Evolutionary conservation across 805 yeast species (phyloP), one percentile per base, ranked within the genome.

Genomic region (Candida boidinii): DNA sequence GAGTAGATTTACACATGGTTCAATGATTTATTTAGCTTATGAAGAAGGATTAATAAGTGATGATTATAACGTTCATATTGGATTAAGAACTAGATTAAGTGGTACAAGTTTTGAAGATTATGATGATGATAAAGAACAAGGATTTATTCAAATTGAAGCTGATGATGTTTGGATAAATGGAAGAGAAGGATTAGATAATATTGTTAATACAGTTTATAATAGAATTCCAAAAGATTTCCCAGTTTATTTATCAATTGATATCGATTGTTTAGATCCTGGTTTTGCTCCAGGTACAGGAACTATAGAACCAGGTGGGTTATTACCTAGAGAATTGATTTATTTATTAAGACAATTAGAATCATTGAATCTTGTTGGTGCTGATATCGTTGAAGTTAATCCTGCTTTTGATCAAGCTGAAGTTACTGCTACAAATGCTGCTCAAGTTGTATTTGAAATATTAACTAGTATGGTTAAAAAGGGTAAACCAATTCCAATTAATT

Each of bases 11-110:
- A 84, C 82, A 26, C 94, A 84, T 49, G 94, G 94, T 5, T 77
- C 92, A 6, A 81, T 84, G 88, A 64, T 84, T 24, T 83, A 92
- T 92, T 69, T 78, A 66, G 90, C 90, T 6, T 54, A 58, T 34
- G 64, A 78, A 37, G 94, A 84, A 49, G 87, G 83, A 1, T 59
- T 81, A 33, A 53, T 80, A 21, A 46, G 64, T 35, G 60, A 73
- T 21, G 60, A 62, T 30, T 56, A 70, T 31, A 80, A 83, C 46
- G 64, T 80, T 27, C 94, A 84, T 49, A 80, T 83, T 17, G 94
- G 94, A 0, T 56, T 83, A 29, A 68, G 94, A 45, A 80, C 94
- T 2, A 71, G 86, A 50, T 58, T 84, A 21, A 66, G 78, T 1
- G 88, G 87, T 10, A 53, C 56, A 11, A 73, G 58, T 32, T 70